Base-by-base conservation (phyloP, 2,329 filamentous ascomycete species). In the Cladosporium sp. region DNA sequence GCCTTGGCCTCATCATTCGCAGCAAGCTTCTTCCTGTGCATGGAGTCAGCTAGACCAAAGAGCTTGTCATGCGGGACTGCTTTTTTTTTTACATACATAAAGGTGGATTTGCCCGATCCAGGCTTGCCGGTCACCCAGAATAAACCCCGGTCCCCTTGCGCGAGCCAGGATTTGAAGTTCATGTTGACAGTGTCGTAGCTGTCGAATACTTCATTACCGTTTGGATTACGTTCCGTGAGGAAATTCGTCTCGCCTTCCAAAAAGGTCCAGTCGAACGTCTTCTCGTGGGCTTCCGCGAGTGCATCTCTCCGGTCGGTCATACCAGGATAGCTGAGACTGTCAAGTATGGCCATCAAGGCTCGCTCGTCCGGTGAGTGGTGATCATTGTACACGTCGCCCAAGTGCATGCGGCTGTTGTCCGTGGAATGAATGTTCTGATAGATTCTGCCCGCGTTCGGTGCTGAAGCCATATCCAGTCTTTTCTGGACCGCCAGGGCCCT, bases 71-170 rank as follows among this genome's bases (percentile, higher is more conserved):
- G n/a, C n/a, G n/a, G n/a, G n/a, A n/a, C n/a, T n/a, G n/a, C n/a
- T n/a, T n/a, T n/a, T n/a, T n/a, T n/a, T n/a, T n/a, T n/a, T n/a
- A n/a, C n/a, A n/a, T n/a, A n/a, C 51, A 66, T 68, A 21, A 68
- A 52, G 1, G 65, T 66, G 3, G 65, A 66, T 34, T 68, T 68
- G 6, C 67, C 67, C 2, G 67, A 68, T 1, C 65, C 67, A 24
- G 67, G 59, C 28, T 68, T 68, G 6, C 67, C 67, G 3, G 47
- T 52, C 18, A 68, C 21, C 30, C 60, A n/a, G n/a, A n/a, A n/a
- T n/a, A n/a, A n/a, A n/a, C n/a, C n/a, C n/a, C n/a, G n/a, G n/a
- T n/a, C n/a, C n/a, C n/a, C n/a, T n/a, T n/a, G n/a, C n/a, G n/a
- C n/a, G n/a, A n/a, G n/a, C 59, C 59, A 62, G 4, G 47, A 10